Percentiles rank a stretch among this genome's conserved stretches.
Evolutionary conservation across 192 early-diverging fungal genomes (phyloP).

Genomic region (Coemansia sp.): DNA sequence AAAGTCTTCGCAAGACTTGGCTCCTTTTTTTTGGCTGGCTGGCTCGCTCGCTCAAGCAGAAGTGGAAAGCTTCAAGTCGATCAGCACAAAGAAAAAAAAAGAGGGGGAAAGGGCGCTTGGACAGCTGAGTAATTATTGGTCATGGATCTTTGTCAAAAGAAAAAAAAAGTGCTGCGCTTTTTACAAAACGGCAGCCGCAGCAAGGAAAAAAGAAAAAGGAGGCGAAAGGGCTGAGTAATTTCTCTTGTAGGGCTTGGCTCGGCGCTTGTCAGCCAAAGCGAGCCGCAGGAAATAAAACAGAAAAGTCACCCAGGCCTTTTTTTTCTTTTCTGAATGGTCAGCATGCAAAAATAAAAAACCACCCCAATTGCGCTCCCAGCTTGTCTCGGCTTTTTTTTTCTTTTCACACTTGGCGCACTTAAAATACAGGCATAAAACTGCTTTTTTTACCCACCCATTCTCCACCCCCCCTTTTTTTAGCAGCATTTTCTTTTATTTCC

Average conservation of each 20-base stretch:
- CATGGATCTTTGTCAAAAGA: neutral
- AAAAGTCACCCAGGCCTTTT: neutral
- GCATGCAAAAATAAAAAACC: slow-evolving; percentile 4
- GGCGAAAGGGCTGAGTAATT: neutral
- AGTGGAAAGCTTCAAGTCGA: no score
- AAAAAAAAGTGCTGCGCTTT: neutral
- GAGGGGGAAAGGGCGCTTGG: neutral
- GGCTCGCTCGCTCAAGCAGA: no score
- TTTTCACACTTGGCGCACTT: slow-evolving; percentile 2
- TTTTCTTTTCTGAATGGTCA: neutral
- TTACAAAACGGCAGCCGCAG: neutral
- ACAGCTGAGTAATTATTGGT: neutral
- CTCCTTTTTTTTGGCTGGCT: no score
- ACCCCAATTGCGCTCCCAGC: neutral
- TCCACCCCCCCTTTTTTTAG: slow-evolving; percentile 1
- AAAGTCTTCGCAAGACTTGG: no score
- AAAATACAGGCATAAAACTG: neutral
- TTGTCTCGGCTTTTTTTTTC: slow-evolving; percentile 10
- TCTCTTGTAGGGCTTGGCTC: neutral
- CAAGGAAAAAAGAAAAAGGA: neutral
- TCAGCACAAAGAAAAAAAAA: neutral
- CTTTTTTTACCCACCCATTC: neutral
- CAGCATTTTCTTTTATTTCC: neutral
- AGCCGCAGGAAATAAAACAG: no score
- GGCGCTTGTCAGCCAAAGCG: neutral